Percentiles rank a stretch among this genome's conserved stretches.
Evolutionary conservation across 1,139 yeast species (phyloP).

Genomic region (Entelexis sorbosivorans): DNA sequence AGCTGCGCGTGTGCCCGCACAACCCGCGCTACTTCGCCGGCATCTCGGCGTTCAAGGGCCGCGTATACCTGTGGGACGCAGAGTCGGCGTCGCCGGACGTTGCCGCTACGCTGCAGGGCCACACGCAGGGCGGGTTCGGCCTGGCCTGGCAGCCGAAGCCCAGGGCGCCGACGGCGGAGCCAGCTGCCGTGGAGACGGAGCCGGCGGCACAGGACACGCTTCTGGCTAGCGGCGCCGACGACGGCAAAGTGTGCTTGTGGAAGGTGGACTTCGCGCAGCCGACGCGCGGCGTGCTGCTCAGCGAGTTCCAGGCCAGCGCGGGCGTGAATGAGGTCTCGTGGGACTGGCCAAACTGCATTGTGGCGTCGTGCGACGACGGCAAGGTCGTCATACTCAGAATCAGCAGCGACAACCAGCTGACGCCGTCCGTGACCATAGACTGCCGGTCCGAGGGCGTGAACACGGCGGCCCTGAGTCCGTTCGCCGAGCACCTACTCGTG

Average conservation of each 20-base stretch:
- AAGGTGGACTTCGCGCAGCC: constrained; percentile 30
- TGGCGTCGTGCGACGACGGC: constrained; percentile 18
- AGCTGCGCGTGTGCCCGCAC: constrained; percentile 75
- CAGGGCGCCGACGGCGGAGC: not conserved
- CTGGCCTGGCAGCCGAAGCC: constrained; percentile 48
- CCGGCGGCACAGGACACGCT: constrained; percentile 12
- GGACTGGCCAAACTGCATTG: constrained; percentile 27
- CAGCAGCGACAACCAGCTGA: not conserved
- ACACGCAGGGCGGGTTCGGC: constrained; percentile 57
- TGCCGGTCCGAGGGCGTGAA: constrained; percentile 44
- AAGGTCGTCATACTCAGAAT: constrained; percentile 10
- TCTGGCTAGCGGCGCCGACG: constrained; percentile 60
- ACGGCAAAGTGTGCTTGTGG: constrained; percentile 62
- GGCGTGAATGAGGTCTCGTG: constrained; percentile 37
- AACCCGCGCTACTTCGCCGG: constrained; percentile 58
- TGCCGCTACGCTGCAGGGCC: constrained; percentile 40
- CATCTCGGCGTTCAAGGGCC: constrained; percentile 58
- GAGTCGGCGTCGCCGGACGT: constrained; percentile 5
- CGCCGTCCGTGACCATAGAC: constrained; percentile 29
- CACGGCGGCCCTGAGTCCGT: constrained; percentile 52
- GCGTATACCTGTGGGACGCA: constrained; percentile 40
- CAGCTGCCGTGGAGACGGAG: too few species aligned
- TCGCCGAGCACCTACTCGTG: constrained; percentile 45
- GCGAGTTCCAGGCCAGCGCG: constrained; percentile 26
- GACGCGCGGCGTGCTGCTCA: constrained; percentile 23